Evolutionary conservation across 192 early-diverging fungal species (phyloP), one percentile per base, ranked within the genome.

Genomic region (Coemansia sp.): DNA sequence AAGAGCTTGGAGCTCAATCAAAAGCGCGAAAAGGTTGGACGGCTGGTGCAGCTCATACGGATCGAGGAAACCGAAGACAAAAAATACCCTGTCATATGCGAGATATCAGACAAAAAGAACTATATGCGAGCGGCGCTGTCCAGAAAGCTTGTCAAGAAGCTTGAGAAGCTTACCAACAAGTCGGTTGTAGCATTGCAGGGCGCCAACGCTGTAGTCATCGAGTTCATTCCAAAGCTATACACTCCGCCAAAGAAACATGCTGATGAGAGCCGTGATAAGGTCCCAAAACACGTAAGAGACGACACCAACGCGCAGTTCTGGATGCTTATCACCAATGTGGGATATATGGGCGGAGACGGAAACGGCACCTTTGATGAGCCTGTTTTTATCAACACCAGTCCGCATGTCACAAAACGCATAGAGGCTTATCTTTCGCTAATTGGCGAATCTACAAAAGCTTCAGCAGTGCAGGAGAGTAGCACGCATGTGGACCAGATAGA

Each of bases 81-180:
- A 32, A 60, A 60, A 20, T 60, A 56, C 31, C 66, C 61, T 1
- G 59, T 75, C 18, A 64, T 65, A 11, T 81, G 78, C 73, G 73
- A 81, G 32, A 42, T 81, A 17, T 81, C 78, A 3, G 78, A 81
- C 60, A 68, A 69, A 18, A 52, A 64, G 56, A 48, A 81, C 60
- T 75, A 66, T 48, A 81, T 81, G 36, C 73, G 56, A 14, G 73
- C 69, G 2, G 69, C 67, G 1, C 36, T 81, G 14, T 66, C 78
- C 6, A 57, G 40, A 25, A 64, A 56, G 17, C 14, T 66, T 3
- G 14, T 69, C 25, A 64, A 29, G 5, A 42, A 55, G 14, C 62
- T 77, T 22, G 62, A 68, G 32, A 31, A 50, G 11, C 5, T 38
- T 17, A 22, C 62, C 18, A 25, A 51, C 66, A 36, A 28, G 42